Evolutionary conservation across 345 rosid genomes (phyloP).

Genomic region (Erodium maritimum): DNA sequence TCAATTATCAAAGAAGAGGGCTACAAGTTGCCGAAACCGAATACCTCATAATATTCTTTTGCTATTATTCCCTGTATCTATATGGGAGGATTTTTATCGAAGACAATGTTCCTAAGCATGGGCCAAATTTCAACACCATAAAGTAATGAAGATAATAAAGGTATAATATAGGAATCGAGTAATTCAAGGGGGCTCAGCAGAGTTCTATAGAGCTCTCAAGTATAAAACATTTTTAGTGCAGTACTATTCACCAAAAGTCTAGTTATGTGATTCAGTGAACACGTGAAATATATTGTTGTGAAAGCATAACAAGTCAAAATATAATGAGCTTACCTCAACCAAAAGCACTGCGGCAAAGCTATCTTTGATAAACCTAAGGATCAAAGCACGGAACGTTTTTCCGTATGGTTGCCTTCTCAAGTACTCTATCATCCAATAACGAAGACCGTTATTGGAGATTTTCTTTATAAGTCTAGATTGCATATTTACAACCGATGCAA

Average conservation of each 20-base stretch:
- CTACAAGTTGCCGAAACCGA: too few species aligned
- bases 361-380: conserved; percentile 81
- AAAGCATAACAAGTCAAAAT: neutral
- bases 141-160: neutral
- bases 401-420: conserved; percentile 68
- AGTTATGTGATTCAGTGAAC: neutral
- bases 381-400: conserved; percentile 54
- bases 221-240: neutral
- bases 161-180: too few species aligned
- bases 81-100: neutral
- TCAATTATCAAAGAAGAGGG: too few species aligned
- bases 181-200: too few species aligned
- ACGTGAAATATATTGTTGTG: neutral
- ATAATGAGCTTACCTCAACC: conserved; percentile 46
- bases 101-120: neutral
- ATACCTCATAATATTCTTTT: too few species aligned
- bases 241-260: neutral
- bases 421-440: conserved; percentile 83
- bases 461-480: conserved; percentile 44
- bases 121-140: neutral
- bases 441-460: conserved; percentile 56
- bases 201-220: too few species aligned
- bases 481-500: conserved; percentile 63
- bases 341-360: conserved; percentile 59
- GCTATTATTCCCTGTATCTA: too few species aligned